Conservation (phyloP, 495 filamentous ascomycete genomes). For the Xylaria acuta region DNA sequence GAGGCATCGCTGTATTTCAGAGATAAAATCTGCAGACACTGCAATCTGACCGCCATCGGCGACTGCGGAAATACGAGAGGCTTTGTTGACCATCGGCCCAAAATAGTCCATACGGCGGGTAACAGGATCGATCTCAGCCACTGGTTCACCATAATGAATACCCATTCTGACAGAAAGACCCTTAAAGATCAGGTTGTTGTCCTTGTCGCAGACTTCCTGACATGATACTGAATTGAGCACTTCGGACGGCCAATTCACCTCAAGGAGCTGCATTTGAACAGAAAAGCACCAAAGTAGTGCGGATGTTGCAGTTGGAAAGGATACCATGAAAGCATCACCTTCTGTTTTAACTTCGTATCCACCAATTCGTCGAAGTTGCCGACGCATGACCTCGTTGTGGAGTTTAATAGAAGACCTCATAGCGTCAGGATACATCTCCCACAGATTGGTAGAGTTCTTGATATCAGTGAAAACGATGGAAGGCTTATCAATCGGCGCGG, state of each 20-base stretch:
- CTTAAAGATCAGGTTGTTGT: conserved; percentile 88
- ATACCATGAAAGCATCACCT: conserved; percentile 99
- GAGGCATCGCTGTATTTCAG: conserved; percentile 88
- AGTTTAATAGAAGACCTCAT: conserved; percentile 96
- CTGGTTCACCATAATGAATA: conserved; percentile 91
- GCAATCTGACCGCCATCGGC: conserved; percentile 98
- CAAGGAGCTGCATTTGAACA: conserved; percentile 84
- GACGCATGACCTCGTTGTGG: conserved; percentile 94
- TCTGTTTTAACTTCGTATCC: conserved; percentile 99
- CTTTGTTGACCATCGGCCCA: conserved; percentile 98
- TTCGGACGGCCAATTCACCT: conserved; percentile 91
- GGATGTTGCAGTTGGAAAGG: conserved; percentile 92
- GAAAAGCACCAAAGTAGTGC: conserved; percentile 96
- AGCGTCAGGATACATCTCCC: conserved; percentile 91
- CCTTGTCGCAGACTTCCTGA: conserved; percentile 78
- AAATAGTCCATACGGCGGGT: conserved; percentile 99
- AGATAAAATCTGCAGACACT: conserved; percentile 94
- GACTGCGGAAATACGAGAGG: conserved; percentile 87
- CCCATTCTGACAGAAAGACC: conserved; percentile 97
- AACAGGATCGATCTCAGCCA: conserved; percentile 93
- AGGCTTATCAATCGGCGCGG: conserved; percentile 86
- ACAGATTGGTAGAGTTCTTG: conserved; percentile 96
- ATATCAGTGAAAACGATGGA: conserved; percentile 99
- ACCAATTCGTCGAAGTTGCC: conserved; percentile 90
- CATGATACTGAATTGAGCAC: conserved; percentile 87